Evolutionary conservation across 1,284 basidiomycete species (phyloP).

Genomic region (Phlebopus sp.): DNA sequence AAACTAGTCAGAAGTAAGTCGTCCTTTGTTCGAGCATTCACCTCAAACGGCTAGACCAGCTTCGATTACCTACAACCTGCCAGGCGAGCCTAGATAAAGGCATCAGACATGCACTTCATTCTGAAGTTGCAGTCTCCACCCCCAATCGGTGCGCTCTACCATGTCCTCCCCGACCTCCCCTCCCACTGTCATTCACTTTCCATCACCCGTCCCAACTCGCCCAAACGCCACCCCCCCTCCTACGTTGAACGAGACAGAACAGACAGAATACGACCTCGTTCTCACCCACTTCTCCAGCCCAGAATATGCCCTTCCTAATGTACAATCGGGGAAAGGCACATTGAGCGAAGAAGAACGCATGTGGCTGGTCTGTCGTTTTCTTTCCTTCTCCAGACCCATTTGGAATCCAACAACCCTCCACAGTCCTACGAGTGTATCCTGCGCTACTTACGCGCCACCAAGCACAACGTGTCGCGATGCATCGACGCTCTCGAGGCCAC

Average conservation of each 20-base stretch:
- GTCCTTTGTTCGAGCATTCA: too few species aligned
- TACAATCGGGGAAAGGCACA: slow-evolving; percentile 40
- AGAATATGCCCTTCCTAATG: slow-evolving; percentile 51
- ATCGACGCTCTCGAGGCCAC: slow-evolving; percentile 67
- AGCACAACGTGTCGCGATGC: slow-evolving; percentile 56
- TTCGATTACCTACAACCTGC: too few species aligned
- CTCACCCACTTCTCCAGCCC: slow-evolving; percentile 54
- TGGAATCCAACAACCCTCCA: neutral
- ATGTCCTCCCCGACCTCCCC: neutral
- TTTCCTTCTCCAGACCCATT: too few species aligned
- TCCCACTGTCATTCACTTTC: slow-evolving; percentile 12
- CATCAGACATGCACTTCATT: too few species aligned
- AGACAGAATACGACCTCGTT: slow-evolving; percentile 52
- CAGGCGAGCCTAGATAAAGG: too few species aligned
- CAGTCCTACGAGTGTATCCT: slow-evolving; percentile 68
- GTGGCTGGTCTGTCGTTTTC: slow-evolving; percentile 55
- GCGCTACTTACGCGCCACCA: slow-evolving; percentile 68
- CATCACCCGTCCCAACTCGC: slow-evolving; percentile 27
- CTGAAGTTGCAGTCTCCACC: too few species aligned
- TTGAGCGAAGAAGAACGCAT: slow-evolving; percentile 68
- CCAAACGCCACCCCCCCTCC: slow-evolving; percentile 33
- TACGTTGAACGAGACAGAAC: slow-evolving; percentile 45
- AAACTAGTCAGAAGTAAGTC: too few species aligned
- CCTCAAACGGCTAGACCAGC: too few species aligned
- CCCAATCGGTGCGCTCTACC: neutral